Evolutionary conservation across 257 asterid species (phyloP), one percentile per base, ranked within the genome.

Genomic region (Apocynum venetum): DNA sequence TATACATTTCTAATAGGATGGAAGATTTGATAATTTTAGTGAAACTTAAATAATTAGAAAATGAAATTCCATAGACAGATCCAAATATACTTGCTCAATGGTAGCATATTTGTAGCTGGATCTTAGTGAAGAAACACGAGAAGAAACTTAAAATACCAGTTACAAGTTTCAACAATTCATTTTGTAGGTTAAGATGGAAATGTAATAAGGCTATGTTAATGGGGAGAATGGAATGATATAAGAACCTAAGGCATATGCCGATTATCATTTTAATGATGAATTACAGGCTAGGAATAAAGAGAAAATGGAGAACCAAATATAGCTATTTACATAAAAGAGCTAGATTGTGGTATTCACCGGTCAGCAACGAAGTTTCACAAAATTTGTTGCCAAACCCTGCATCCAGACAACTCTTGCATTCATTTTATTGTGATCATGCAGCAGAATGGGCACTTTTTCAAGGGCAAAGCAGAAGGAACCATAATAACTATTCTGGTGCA

Each of bases 291-390:
- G 60, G 31, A 56, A 12, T 55, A 38, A 44, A 66, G 9, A 57
- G 69, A 44, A 80, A 48, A 36, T 68, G 63, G 73, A 44, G 65
- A 71, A 82, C 61, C 75, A 71, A 1, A 74, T 49, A 64, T 53
- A 73, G 51, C 35, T 79, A 78, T 78, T 60, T 63, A 78, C 82
- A 78, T 38, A 12, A 53, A 40, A 70, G 57, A 82, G 48, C 76
- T 72, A 76, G 1, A 38, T 6, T 43, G 52, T 43, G 52, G 51
- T 60, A 73, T 67, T 73, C 71, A 69, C 52, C 78, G 49, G 52
- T 70, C 65, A 67, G 76, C 20, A 38, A 43, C 8, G 25, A 25
- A 70, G 66, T 57, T 77, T 15, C 60, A 78, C 80, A 78, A 78
- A 78, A 78, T 74, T 77, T 71, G 78, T 57, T 53, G 82, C 68